phyloP scores from a whole-genome alignment of 306 rosid genomes.

The Ormosia emarginata region DNA sequence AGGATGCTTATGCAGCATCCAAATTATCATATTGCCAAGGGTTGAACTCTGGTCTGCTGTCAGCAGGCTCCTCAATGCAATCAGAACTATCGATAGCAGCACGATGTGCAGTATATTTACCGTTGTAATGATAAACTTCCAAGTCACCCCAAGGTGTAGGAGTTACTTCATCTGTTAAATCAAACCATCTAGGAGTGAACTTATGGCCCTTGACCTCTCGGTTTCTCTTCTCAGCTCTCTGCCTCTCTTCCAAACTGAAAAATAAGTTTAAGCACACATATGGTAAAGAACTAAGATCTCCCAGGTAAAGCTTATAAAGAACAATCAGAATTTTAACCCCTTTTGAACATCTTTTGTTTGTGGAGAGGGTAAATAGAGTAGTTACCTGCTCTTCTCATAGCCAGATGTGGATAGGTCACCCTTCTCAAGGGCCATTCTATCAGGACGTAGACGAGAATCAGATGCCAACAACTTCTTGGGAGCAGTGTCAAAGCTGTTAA shows the following conservation, averaged over 20 bases:
- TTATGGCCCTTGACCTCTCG: slow-evolving; percentile 55
- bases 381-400: slow-evolving; percentile 77
- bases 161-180: slow-evolving; percentile 53
- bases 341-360: background rate
- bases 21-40: slow-evolving; percentile 71
- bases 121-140: slow-evolving; percentile 71
- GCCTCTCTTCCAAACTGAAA: slow-evolving; percentile 80
- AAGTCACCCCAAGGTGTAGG: slow-evolving; percentile 82
- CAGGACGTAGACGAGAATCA: slow-evolving; percentile 92
- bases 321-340: background rate
- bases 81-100: slow-evolving; percentile 49
- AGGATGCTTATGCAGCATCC: slow-evolving; percentile 36
- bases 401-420: slow-evolving; percentile 85
- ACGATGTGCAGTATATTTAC: slow-evolving; percentile 59
- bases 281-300: slow-evolving; percentile 1
- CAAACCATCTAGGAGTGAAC: slow-evolving; percentile 74
- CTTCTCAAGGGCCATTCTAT: slow-evolving; percentile 82
- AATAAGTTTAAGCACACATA: slow-evolving; percentile 4
- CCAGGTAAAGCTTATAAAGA: background rate
- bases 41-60: slow-evolving; percentile 52
- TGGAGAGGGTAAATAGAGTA: background rate
- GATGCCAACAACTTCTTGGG: slow-evolving; percentile 86
- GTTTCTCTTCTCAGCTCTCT: slow-evolving; percentile 68
- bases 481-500: slow-evolving; percentile 91
- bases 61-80: slow-evolving; percentile 34